Evolutionary conservation across 2,329 filamentous ascomycete genomes (phyloP), one percentile per base, ranked within the genome.

Genomic region (Conoideocrella luteorostrata): DNA sequence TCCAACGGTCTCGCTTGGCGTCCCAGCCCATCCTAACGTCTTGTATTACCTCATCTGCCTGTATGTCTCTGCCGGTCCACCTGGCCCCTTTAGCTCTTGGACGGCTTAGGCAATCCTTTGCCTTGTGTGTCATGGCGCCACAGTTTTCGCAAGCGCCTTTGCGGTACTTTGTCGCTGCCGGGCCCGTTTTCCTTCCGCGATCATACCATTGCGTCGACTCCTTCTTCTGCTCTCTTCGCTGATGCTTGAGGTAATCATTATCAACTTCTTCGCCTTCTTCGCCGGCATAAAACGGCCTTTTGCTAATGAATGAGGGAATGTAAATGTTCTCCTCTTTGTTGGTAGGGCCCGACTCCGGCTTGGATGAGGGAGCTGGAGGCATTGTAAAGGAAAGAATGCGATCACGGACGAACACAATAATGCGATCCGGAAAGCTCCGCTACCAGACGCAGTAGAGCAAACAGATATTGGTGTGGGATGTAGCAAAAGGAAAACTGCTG

Each of bases 61-160:
- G 84, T 43, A 98, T 98, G 60, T 97, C 85, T 58, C 80, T 84
- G 18, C 93, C 93, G 0, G 90, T 95, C 81, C 86, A 96, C 61
- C 84, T 89, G 10, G 93, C 93, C 50, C 93, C 91, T 45, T 84
- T 82, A 41, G 94, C 94, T 47, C 93, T 80, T 23, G 90, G 93
- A 43, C 93, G 78, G 57, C 84, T 88, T 40, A 98, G 68, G 60
- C 93, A 98, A 59, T 97, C 91, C 61, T 95, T 95, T 41, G 82
- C 85, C 68, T 95, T 95, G 68, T 98, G 93, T 52, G 87, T 89
- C 86, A 97, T 94, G 46, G 89, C 84, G 57, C 93, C 93, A 69
- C 93, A 98, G 68, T 98, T 98, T 67, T 97, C 91, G 69, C 93
- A 98, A 42, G 93, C 91, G 59, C 94, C 93, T 70, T 97, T 98